A percentile compares a stretch with the other conserved stretches of the same genome.
Conservation (phyloP, 257 asterid species). For the Solanum verrucosum region DNA sequence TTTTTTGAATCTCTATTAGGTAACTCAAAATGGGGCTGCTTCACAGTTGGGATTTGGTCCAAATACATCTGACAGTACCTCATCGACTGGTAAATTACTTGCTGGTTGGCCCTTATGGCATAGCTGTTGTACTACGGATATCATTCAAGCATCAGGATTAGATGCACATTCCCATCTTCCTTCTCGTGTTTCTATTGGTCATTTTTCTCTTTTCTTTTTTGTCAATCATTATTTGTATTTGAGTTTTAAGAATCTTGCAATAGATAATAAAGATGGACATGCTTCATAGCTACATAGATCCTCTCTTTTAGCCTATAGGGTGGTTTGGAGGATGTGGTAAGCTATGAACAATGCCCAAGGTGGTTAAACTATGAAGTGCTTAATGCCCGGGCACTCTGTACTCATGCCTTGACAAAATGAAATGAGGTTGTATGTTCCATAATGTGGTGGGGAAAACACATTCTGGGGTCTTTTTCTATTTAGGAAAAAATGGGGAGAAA, state of each 20-base stretch:
- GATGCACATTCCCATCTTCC: background rate
- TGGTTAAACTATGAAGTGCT: background rate
- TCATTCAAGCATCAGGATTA: background rate
- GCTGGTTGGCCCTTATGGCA: background rate
- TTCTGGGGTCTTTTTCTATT: background rate
- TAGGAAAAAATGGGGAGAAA: background rate
- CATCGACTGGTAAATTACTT: slow-evolving; percentile 24
- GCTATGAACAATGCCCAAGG: background rate
- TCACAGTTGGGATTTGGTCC: slow-evolving; percentile 33
- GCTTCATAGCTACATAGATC: background rate
- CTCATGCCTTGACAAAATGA: background rate
- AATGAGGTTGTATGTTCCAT: background rate
- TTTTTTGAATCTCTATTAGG: slow-evolving; percentile 31
- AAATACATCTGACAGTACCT: slow-evolving; percentile 36
- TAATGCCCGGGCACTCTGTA: background rate
- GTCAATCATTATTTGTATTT: background rate
- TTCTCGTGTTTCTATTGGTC: background rate
- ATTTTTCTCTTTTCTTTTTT: background rate
- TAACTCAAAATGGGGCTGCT: slow-evolving; percentile 69
- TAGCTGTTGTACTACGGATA: background rate
- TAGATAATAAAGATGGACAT: background rate
- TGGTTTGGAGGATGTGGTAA: background rate
- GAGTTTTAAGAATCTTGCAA: background rate
- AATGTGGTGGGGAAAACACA: background rate
- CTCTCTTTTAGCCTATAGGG: background rate